Conservation (phyloP, 1,284 basidiomycete species). For the Cutaneotrichosporon cyanovorans region DNA sequence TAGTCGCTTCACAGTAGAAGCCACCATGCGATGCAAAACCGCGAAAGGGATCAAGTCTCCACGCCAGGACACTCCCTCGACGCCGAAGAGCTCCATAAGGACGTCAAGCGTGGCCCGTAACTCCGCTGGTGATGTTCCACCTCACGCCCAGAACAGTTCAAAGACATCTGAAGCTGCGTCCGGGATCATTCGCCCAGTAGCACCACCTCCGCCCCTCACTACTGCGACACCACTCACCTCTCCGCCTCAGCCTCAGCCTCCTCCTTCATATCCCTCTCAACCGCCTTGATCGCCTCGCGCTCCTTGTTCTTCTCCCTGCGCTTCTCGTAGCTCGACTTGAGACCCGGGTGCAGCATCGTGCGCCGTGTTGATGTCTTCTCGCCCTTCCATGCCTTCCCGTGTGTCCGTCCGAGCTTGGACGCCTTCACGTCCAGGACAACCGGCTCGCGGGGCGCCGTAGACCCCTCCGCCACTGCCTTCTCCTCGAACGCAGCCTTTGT, state of each 20-base stretch:
- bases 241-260: slow-evolving; percentile 39
- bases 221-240: slow-evolving; percentile 26
- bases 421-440: slow-evolving; percentile 12
- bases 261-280: slow-evolving; percentile 45
- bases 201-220: not conserved
- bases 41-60: too few relatives aligned
- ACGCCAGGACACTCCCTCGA: too few relatives aligned
- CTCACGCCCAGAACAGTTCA: too few relatives aligned
- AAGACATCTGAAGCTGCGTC: too few relatives aligned
- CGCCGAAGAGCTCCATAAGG: too few relatives aligned
- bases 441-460: slow-evolving; percentile 1
- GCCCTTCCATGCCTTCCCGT: slow-evolving; percentile 44
- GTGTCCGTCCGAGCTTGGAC: slow-evolving; percentile 32
- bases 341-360: slow-evolving; percentile 29
- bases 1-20: too few relatives aligned
- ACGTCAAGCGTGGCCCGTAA: too few relatives aligned
- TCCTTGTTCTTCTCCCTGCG: slow-evolving; percentile 38
- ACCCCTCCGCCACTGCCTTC: not conserved
- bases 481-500: not conserved
- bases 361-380: slow-evolving; percentile 36
- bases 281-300: slow-evolving; percentile 33
- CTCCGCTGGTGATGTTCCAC: too few relatives aligned
- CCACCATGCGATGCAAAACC: too few relatives aligned
- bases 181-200: too few relatives aligned
- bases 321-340: slow-evolving; percentile 39